Evolutionary conservation across 805 yeast genomes (phyloP).

Genomic region (Suhomyces sp.): DNA sequence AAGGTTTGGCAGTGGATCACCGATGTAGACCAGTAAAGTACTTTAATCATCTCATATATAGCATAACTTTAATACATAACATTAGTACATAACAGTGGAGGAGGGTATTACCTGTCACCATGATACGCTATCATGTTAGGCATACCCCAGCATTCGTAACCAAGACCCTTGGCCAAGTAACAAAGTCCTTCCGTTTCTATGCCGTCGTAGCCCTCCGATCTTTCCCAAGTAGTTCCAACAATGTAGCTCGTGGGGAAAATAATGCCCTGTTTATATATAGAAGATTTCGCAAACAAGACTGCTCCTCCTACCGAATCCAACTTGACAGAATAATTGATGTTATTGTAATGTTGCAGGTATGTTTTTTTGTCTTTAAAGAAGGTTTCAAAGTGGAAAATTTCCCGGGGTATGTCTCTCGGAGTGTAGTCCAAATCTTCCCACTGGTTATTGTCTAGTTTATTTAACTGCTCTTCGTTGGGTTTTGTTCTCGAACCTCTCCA

Average conservation of each 20-base stretch:
- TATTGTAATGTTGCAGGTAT: slow-evolving; percentile 3
- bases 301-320: slow-evolving; percentile 56
- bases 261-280: slow-evolving; percentile 45
- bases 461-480: slow-evolving; percentile 28
- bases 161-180: slow-evolving; percentile 43
- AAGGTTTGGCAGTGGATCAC: slow-evolving; percentile 86
- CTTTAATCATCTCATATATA: background rate
- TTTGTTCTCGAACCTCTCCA: slow-evolving; percentile 39
- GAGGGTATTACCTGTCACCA: slow-evolving; percentile 21
- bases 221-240: slow-evolving; percentile 47
- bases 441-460: slow-evolving; percentile 23
- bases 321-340: slow-evolving; percentile 16
- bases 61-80: background rate
- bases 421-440: slow-evolving; percentile 34
- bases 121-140: slow-evolving; percentile 47
- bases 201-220: slow-evolving; percentile 51
- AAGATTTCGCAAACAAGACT: slow-evolving; percentile 41
- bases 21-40: slow-evolving; percentile 12
- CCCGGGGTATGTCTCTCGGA: slow-evolving; percentile 27
- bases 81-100: background rate
- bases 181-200: slow-evolving; percentile 55
- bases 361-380: slow-evolving; percentile 13
- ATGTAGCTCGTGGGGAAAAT: slow-evolving; percentile 45
- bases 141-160: slow-evolving; percentile 49
- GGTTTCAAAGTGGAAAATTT: slow-evolving; percentile 29